Base-by-base conservation (phyloP, 345 rosid genomes). In the Sonneratia alba region DNA sequence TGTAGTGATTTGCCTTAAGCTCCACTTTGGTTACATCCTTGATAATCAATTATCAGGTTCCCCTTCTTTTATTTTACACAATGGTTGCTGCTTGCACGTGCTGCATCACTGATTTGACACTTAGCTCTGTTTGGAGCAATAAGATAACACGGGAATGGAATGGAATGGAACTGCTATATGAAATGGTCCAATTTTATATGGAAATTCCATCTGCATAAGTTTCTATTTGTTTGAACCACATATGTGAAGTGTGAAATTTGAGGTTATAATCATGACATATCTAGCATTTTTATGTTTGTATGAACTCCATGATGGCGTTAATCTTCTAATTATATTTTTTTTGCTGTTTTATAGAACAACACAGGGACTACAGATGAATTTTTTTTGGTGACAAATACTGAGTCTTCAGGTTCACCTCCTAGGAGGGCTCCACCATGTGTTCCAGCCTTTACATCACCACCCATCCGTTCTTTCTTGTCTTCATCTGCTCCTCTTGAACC, bases 321-420 rank as follows among this genome's bases (percentile, higher is more conserved):
- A 27, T 34, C 18, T 49, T 36, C 72, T 70, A 21, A 22, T 70
- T 59, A 11, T 3, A 62, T 32, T 59, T 62, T 45, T 63, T 85
- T 69, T 73, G 36, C 56, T 22, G 67, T 32, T 81, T 81, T 18
- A 77, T 92, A 95, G 99, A 90, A 83, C 76, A 82, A 70, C 56
- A 68, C 84, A 12, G 89, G 89, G 74, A 80, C 96, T 55, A 75
- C 86, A 62, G 89, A 91, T 77, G 99, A 95, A 27, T 95, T 92
- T 83, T 90, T 89, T 84, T 80, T 95, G 89, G 90, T 86, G 72
- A 95, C 99, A 68, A 82, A 76, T 81, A 86, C 90, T 51, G 97
- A 88, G 73, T 75, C 77, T 77, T 95, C 98, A 73, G 97, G 99
- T 70, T 89, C 91, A 68, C 99, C 99, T 84, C 99, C 99, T 0